These are phyloP conservation scores for Xylariaceae sp. DNA, from an alignment of 2,329 filamentous ascomycete genomes.

Conservation along the genomic window DNA sequence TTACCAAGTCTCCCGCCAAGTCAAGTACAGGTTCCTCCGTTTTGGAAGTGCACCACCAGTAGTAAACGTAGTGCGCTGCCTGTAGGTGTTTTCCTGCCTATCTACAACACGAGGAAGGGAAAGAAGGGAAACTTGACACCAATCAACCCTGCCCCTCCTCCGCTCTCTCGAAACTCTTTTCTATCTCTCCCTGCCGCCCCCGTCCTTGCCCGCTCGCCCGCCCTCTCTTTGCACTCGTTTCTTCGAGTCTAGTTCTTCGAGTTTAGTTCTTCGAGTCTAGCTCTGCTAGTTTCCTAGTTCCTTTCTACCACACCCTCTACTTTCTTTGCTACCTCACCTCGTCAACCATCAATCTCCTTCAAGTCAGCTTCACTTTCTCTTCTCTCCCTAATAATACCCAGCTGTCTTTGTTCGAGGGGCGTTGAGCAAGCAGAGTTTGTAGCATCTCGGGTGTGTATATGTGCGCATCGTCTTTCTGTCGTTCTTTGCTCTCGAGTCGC, in stretches of 20 bases:
- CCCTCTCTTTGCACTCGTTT: constrained; percentile 22
- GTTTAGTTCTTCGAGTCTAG: constrained; percentile 9
- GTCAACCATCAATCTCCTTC: constrained; percentile 15
- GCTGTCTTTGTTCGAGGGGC: not conserved
- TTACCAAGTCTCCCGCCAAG: constrained; percentile 11
- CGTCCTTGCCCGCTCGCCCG: constrained; percentile 6
- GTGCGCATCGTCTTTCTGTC: constrained; percentile 16
- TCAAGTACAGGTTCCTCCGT: too few species aligned
- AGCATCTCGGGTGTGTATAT: constrained; percentile 10
- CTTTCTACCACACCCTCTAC: constrained; percentile 3
- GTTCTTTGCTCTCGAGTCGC: constrained; percentile 19
- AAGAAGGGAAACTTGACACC: constrained; percentile 20
- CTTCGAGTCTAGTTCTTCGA: constrained; percentile 18
- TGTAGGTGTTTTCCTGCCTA: constrained; percentile 14
- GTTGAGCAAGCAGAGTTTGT: constrained; percentile 14
- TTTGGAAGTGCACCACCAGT: constrained; percentile 1
- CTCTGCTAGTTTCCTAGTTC: constrained; percentile 8
- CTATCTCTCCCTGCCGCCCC: constrained; percentile 11
- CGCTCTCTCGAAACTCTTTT: constrained; percentile 28
- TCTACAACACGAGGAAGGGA: constrained; percentile 19
- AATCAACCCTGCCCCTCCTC: constrained; percentile 31
- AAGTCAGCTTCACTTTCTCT: constrained; percentile 2
- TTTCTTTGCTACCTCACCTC: constrained; percentile 6
- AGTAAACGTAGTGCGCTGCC: constrained; percentile 21
- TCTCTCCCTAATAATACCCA: not conserved